phyloP scores from a whole-genome alignment of 2,329 filamentous ascomycete species.

The Sclerotinia spermophila region DNA sequence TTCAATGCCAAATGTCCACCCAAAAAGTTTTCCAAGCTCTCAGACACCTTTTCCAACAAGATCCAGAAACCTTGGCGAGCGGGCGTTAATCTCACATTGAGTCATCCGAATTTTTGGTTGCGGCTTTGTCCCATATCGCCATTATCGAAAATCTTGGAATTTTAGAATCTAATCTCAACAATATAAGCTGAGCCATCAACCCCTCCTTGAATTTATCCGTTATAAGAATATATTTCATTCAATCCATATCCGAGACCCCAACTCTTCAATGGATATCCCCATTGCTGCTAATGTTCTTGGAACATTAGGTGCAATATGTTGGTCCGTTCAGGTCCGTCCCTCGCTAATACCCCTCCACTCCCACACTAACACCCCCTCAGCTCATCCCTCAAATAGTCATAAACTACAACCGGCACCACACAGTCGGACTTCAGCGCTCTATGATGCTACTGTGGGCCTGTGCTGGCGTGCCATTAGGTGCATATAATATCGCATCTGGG shows the following conservation, averaged over 20 bases:
- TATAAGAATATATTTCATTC: not conserved
- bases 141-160: not conserved
- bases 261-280: constrained; percentile 48
- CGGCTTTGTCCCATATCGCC: not conserved
- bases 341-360: not conserved
- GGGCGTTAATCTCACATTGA: not conserved
- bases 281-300: constrained; percentile 56
- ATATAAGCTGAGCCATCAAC: not conserved
- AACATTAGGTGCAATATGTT: constrained; percentile 60
- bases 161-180: not conserved
- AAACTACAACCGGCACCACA: constrained; percentile 64
- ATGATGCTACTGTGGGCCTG: constrained; percentile 72
- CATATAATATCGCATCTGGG: constrained; percentile 36
- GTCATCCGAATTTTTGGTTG: not conserved
- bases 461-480: constrained; percentile 63
- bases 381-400: constrained; percentile 67
- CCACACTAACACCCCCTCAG: constrained; percentile 37
- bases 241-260: too few species aligned
- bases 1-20: not conserved
- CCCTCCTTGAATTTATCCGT: not conserved
- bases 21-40: not conserved
- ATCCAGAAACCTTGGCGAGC: not conserved
- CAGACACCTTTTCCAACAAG: not conserved
- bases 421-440: constrained; percentile 59
- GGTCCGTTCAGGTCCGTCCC: constrained; percentile 56